phyloP scores from a whole-genome alignment of 345 rosid species.

The Arabidopsis suecica region DNA sequence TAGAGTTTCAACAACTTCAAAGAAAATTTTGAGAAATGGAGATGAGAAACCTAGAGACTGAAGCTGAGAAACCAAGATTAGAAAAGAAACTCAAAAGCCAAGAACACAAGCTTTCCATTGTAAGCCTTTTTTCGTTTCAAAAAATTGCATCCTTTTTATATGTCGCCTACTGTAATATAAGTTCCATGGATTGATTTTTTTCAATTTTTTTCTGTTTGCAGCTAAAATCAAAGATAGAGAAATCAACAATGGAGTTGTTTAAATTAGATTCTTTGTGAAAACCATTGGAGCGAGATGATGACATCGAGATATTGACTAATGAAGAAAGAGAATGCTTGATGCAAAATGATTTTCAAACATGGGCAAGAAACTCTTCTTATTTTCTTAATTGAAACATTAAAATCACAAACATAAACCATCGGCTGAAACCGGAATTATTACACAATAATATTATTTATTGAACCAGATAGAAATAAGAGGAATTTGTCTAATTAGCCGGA shows the following conservation, averaged over 20 bases:
- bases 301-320: constrained; percentile 66
- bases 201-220: constrained; percentile 49
- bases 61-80: constrained; percentile 62
- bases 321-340: constrained; percentile 81
- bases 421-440: too few relatives aligned
- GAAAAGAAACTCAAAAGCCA: constrained; percentile 64
- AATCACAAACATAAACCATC: too few relatives aligned
- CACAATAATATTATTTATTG: too few relatives aligned
- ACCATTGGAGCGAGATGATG: constrained; percentile 57
- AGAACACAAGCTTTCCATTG: constrained; percentile 70
- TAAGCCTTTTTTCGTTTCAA: constrained; percentile 45
- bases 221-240: constrained; percentile 70
- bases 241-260: constrained; percentile 52
- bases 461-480: too few relatives aligned
- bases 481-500: too few relatives aligned
- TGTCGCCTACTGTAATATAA: constrained; percentile 11
- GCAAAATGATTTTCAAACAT: too few relatives aligned
- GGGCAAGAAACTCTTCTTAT: too few relatives aligned
- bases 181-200: constrained; percentile 1
- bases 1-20: constrained; percentile 66
- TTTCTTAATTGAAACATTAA: too few relatives aligned
- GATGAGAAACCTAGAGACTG: constrained; percentile 48
- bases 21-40: constrained; percentile 48
- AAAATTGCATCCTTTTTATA: constrained; percentile 12
- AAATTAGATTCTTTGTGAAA: constrained; percentile 60